These are phyloP conservation scores for Garcia nutans DNA, from an alignment of 345 rosid species.

Conservation along the genomic window DNA sequence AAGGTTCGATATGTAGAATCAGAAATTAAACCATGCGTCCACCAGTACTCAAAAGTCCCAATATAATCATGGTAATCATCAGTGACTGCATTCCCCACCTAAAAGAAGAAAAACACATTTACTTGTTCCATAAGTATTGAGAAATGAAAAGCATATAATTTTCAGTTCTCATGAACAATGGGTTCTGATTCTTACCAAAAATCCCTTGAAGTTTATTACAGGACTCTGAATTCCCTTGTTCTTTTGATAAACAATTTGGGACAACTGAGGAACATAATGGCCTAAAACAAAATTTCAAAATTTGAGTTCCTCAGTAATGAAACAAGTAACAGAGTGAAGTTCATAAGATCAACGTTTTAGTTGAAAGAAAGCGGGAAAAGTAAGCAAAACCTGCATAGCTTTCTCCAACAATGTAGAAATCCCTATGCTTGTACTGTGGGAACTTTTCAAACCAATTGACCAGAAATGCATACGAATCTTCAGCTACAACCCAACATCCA, in stretches of 20 bases:
- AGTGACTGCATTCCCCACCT: constrained; percentile 96
- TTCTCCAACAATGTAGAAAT: constrained; percentile 92
- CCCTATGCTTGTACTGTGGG: constrained; percentile 91
- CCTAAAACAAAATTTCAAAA: constrained; percentile 44
- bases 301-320: constrained; percentile 2
- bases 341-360: not conserved
- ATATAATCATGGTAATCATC: constrained; percentile 83
- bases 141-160: constrained; percentile 3
- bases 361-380: not conserved
- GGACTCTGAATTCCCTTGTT: constrained; percentile 67
- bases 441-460: constrained; percentile 91
- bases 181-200: constrained; percentile 56
- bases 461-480: constrained; percentile 78
- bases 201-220: constrained; percentile 82
- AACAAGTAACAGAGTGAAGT: not conserved
- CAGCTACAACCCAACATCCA: constrained; percentile 52
- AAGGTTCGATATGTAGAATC: constrained; percentile 72
- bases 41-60: constrained; percentile 95
- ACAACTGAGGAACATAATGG: constrained; percentile 96
- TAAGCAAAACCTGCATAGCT: constrained; percentile 75
- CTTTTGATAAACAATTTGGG: constrained; percentile 66
- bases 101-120: constrained; percentile 7
- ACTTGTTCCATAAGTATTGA: constrained; percentile 8
- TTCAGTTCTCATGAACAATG: not conserved
- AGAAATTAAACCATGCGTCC: constrained; percentile 93